Base-by-base conservation (phyloP, 164 flowering plant genomes). In the Berberis thunbergii region DNA sequence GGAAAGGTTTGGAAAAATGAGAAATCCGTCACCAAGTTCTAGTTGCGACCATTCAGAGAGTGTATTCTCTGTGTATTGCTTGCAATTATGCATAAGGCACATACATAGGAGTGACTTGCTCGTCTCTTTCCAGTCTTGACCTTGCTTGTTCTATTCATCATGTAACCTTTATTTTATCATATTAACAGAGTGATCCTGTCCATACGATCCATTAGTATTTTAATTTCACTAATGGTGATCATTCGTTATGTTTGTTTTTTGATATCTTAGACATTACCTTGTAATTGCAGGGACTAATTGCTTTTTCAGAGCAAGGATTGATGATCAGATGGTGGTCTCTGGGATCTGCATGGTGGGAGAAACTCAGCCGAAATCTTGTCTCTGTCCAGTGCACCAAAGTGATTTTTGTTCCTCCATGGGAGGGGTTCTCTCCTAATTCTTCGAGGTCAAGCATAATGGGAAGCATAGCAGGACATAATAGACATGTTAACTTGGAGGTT, bases 241-340 rank as follows among this genome's bases (percentile, higher is more conserved):
- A 26, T 26, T 26, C 26, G 26, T 0, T 52, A 52, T 10, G 2
- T 10, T 1, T 57, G 59, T 41, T 0, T 39, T 2, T 26, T 55
- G 13, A 3, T 55, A 13, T 5, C 58, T 39, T 40, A 13, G 58
- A 26, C 9, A 48, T 48, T 5, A 13, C 38, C 3, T 4, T 26
- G 8, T 9, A 64, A 56, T 52, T 75, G 72, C 84, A 90, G 99
- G 99, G 97, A 11, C 73, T 94, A 62, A 89, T 94, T 62, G 97
- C 99, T 65, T 94, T 94, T 67, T 91, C 97, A 55, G 99, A 91
- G 78, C 82, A 86, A 76, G 99, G 97, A 7, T 73, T 91, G 80
- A 87, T 89, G 91, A 87, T 91, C 68, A 83, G 99, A 76, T 94
- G 99, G 99, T 94, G 99, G 96, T 94, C 99, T 48, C 57, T 94